Base-by-base conservation (phyloP, 2,329 filamentous ascomycete species). In the Fusarium pseudonygamai region DNA sequence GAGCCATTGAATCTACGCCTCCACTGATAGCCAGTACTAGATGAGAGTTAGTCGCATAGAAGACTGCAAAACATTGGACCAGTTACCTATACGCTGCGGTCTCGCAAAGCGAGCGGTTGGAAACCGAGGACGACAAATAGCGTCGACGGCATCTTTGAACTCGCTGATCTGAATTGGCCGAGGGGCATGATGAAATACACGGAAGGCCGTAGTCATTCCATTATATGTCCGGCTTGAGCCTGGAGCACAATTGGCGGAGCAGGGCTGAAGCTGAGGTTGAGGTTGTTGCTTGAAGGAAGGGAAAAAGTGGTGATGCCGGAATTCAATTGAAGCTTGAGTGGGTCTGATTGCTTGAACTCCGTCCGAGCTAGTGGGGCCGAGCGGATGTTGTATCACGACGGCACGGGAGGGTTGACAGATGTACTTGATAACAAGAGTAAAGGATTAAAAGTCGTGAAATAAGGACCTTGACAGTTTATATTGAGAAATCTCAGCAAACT, bases 1-100 rank as follows among this genome's bases (percentile, higher is more conserved):
- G 86, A 34, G 96, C 96, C 95, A 98, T 99, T n/a, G 96, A 98
- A 82, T 99, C 96, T 43, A 96, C 93, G 13, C 96, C 96, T 30
- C 96, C 96, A 79, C 95, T 98, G 69, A 98, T 86, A 22, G 95
- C 96, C 67, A 98, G 84, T 60, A 88, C 92, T 93, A 14, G 7
- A 30, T 11, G 28, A 42, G 13, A 58, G 52, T 59, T 40, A 61
- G 40, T 14, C 18, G 53, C 45, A 37, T 16, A 16, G n/a, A 18
- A 32, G 9, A 13, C 14, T 10, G 9, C 7, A 20, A 16, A n/a
- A 20, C 3, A 10, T 59, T 16, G 30, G 24, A 20, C 24, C 28
- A 34, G 32, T 83, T 78, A 87, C 86, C 85, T 74, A 89, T 82
- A 13, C 79, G 80, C 65, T 84, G 83, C 34, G 79, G 77, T 46